These are phyloP conservation scores for Kwoniella shandongensis DNA, from an alignment of 768 basidiomycete genomes.

Conservation along the genomic window DNA sequence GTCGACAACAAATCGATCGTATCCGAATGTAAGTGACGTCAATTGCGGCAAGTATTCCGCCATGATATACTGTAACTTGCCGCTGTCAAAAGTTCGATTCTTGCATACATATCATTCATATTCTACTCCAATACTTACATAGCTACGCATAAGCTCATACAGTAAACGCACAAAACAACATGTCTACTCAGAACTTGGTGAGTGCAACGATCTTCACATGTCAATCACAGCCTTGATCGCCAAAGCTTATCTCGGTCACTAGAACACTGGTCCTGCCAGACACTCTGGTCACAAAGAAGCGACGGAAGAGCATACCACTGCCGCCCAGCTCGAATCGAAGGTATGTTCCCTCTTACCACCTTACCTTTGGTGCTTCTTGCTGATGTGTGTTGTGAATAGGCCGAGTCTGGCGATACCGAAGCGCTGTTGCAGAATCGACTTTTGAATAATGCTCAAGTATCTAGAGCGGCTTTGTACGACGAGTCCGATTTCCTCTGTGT, in stretches of 20 bases:
- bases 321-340: conserved; percentile 16
- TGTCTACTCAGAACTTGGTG: conserved; percentile 21
- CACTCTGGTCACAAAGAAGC: conserved; percentile 35
- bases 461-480: conserved; percentile 29
- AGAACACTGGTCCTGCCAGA: conserved; percentile 25
- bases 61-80: too few species aligned
- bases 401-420: conserved; percentile 31
- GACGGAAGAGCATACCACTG: conserved; percentile 27
- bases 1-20: too few species aligned
- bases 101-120: too few species aligned
- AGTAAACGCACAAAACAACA: not conserved
- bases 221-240: not conserved
- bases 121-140: too few species aligned
- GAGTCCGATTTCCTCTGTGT: conserved; percentile 31
- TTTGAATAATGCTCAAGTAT: conserved; percentile 26
- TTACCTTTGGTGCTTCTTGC: not conserved
- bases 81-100: too few species aligned
- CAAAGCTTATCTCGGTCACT: not conserved
- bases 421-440: conserved; percentile 28
- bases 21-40: too few species aligned
- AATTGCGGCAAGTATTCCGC: too few species aligned
- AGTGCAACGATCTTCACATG: too few species aligned
- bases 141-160: not conserved
- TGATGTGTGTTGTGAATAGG: conserved; percentile 1
- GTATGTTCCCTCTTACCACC: not conserved